Percentiles rank a stretch among this genome's conserved stretches.
Conservation (phyloP, 2,329 filamentous ascomycete genomes). For the Exophiala sp. region DNA sequence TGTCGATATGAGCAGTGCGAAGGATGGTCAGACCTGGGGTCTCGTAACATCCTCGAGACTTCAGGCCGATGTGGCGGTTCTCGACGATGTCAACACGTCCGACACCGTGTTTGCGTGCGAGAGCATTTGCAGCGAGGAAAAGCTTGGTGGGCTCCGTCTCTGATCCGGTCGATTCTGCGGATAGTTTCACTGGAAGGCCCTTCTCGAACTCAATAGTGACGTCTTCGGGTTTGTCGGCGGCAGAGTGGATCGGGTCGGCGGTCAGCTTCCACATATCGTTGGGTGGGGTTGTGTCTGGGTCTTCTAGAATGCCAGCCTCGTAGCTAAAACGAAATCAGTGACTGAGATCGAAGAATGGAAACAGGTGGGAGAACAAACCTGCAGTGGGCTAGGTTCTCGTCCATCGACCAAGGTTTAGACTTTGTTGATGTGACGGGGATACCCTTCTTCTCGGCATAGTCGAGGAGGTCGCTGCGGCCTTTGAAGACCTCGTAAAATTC, state of each 20-base stretch:
- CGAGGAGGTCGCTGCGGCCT: conserved; percentile 48
- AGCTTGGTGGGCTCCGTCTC: conserved; percentile 68
- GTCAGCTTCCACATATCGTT: conserved; percentile 76
- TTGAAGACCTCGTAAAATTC: conserved; percentile 49
- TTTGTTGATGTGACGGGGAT: conserved; percentile 17
- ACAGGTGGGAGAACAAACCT: not conserved
- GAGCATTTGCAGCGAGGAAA: conserved; percentile 55
- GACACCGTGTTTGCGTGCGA: conserved; percentile 69
- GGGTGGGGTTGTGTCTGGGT: conserved; percentile 58
- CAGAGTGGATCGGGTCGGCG: conserved; percentile 32
- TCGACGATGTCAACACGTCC: conserved; percentile 79
- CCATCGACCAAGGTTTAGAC: conserved; percentile 64
- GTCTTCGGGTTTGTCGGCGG: conserved; percentile 65
- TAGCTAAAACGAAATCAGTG: conserved; percentile 41
- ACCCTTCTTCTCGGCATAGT: conserved; percentile 37
- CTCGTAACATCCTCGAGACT: conserved; percentile 79
- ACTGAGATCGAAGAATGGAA: too few species aligned
- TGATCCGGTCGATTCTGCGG: conserved; percentile 56
- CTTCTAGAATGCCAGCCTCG: conserved; percentile 70
- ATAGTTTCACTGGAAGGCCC: conserved; percentile 68
- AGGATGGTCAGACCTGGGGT: conserved; percentile 57
- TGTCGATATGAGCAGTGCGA: conserved; percentile 57
- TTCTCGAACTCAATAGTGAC: conserved; percentile 70
- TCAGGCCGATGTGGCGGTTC: conserved; percentile 75
- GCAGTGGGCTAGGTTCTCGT: conserved; percentile 65